These are phyloP conservation scores for Musa balbisiana DNA, from an alignment of 202 grass and related monocot genomes.

Conservation along the genomic window DNA sequence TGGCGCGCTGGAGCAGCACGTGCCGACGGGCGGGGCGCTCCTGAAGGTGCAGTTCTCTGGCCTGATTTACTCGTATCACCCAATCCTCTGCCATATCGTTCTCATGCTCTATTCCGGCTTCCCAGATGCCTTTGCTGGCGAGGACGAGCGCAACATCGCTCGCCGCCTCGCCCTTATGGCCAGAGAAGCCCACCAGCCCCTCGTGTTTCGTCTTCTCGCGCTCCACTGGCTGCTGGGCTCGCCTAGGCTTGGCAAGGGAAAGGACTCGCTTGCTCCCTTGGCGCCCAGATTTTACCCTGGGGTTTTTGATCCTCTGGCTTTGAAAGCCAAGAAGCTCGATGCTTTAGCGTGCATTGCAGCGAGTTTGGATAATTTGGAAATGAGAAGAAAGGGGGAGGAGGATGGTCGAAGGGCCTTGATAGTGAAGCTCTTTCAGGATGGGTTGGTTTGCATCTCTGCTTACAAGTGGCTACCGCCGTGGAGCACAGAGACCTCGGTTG, in stretches of 20 bases:
- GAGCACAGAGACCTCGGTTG: constrained; percentile 74
- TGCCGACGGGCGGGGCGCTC: constrained; percentile 52
- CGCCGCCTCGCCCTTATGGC: constrained; percentile 47
- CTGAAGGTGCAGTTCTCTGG: constrained; percentile 89
- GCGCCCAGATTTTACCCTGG: constrained; percentile 44
- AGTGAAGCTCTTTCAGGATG: constrained; percentile 51
- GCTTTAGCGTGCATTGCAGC: constrained; percentile 46
- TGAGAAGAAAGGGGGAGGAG: constrained; percentile 20
- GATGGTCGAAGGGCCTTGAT: constrained; percentile 6
- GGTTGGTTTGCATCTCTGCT: constrained; percentile 53
- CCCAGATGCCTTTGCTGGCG: constrained; percentile 52
- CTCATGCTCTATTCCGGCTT: constrained; percentile 56
- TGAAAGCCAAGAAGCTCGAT: constrained; percentile 92
- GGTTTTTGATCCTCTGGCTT: constrained; percentile 62
- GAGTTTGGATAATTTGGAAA: constrained; percentile 11
- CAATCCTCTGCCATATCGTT: constrained; percentile 63
- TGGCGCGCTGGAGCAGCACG: constrained; percentile 44
- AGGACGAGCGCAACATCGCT: constrained; percentile 50
- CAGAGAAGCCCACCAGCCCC: constrained; percentile 45
- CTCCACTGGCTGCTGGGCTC: constrained; percentile 80
- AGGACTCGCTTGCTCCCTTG: constrained; percentile 23
- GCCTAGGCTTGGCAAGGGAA: constrained; percentile 24
- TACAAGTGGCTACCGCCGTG: constrained; percentile 63
- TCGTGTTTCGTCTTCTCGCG: constrained; percentile 49
- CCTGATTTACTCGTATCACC: constrained; percentile 52